phyloP scores from a whole-genome alignment of 2,329 filamentous ascomycete species.

The Aspergillus brunneoviolaceus region DNA sequence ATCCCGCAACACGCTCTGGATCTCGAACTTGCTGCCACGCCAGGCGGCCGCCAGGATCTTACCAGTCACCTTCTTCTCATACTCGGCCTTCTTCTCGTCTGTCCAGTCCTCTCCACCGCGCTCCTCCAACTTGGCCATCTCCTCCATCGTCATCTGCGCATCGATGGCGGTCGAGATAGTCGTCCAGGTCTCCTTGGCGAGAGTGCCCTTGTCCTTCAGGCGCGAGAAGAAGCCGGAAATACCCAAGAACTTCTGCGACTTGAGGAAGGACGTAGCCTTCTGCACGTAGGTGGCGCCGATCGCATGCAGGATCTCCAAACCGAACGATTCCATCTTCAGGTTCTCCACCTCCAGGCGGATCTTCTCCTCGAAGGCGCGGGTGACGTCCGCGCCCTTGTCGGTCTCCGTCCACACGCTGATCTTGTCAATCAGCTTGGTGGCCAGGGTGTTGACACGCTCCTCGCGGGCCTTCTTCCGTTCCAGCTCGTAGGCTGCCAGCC shows the following conservation, averaged over 20 bases:
- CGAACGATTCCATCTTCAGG: conserved; percentile 98
- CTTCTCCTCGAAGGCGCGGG: conserved; percentile 87
- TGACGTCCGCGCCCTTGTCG: conserved; percentile 83
- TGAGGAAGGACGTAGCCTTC: conserved; percentile 84
- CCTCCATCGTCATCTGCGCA: conserved; percentile 97
- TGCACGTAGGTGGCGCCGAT: conserved; percentile 87
- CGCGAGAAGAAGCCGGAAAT: conserved; percentile 93
- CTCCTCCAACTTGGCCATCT: conserved; percentile 96
- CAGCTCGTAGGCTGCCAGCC: conserved; percentile 81
- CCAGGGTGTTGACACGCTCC: conserved; percentile 82
- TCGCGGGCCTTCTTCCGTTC: conserved; percentile 82
- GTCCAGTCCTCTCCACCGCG: conserved; percentile 96
- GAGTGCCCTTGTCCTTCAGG: conserved; percentile 91
- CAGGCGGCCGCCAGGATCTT: conserved; percentile 97
- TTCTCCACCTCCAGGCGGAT: conserved; percentile 94
- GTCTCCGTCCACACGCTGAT: conserved; percentile 97
- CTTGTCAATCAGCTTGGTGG: conserved; percentile 82
- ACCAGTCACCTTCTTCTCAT: conserved; percentile 91
- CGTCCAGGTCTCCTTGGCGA: conserved; percentile 98
- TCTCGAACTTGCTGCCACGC: conserved; percentile 96
- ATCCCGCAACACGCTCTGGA: conserved; percentile 90
- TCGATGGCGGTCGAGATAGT: conserved; percentile 96
- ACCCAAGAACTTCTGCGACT: conserved; percentile 94
- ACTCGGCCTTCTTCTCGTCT: conserved; percentile 93
- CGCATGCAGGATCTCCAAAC: conserved; percentile 91